These are phyloP conservation scores for Neonectria ditissima DNA, from an alignment of 2,329 filamentous ascomycete species.

Conservation along the genomic window DNA sequence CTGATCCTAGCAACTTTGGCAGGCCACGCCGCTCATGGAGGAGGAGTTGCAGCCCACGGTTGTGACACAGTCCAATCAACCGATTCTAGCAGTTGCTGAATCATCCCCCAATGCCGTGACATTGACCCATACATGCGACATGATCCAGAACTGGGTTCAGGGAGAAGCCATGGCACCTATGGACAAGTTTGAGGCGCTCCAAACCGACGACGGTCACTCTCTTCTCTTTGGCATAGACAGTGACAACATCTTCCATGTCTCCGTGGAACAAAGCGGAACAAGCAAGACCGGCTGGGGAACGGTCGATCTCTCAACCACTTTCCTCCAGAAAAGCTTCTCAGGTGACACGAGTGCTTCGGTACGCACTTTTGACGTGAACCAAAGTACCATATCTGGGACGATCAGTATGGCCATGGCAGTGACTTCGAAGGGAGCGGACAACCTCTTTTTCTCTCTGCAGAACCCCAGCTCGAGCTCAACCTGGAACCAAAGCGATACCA, in stretches of 20 bases:
- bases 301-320: not conserved
- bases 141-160: constrained; percentile 21
- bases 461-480: no score
- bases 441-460: no score
- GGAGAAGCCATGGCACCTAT: constrained; percentile 14
- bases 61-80: no score
- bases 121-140: not conserved
- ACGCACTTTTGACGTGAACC: constrained; percentile 11
- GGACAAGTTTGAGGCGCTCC: constrained; percentile 21
- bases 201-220: constrained; percentile 16
- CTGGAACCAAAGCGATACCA: no score
- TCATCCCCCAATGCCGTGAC: no score
- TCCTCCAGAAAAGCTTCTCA: not conserved
- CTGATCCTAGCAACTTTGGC: no score
- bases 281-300: constrained; percentile 4
- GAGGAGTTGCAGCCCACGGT: no score
- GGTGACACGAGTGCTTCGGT: not conserved
- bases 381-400: no score
- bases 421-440: no score
- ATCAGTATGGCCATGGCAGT: no score
- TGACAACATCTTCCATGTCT: constrained; percentile 1
- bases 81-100: no score
- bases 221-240: constrained; percentile 12
- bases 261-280: constrained; percentile 8
- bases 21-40: no score